Evolutionary conservation across 2,329 filamentous ascomycete genomes (phyloP).

Genomic region (Penicillium sp.): DNA sequence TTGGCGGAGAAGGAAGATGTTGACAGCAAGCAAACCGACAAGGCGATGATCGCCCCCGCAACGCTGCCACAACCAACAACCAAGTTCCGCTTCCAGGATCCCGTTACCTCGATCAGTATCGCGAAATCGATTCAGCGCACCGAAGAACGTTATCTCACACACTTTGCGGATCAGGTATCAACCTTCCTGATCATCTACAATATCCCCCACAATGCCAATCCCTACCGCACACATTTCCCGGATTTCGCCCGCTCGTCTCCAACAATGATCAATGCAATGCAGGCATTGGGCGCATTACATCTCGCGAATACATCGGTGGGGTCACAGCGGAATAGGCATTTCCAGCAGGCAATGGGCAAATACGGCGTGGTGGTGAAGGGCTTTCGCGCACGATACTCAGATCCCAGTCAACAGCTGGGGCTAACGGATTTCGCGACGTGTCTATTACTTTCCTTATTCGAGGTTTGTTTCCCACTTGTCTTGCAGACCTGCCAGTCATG

Average conservation of each 20-base stretch:
- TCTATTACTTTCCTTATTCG: constrained; percentile 36
- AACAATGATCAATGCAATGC: constrained; percentile 41
- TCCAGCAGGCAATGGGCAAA: constrained; percentile 41
- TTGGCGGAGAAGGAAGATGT: constrained; percentile 12
- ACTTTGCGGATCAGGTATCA: constrained; percentile 38
- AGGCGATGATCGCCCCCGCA: constrained; percentile 28
- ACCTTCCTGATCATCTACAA: constrained; percentile 40
- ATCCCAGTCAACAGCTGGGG: constrained; percentile 26
- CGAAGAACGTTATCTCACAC: constrained; percentile 37
- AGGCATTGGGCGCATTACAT: constrained; percentile 43
- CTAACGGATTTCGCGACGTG: constrained; percentile 38
- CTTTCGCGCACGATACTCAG: constrained; percentile 30
- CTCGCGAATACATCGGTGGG: constrained; percentile 41
- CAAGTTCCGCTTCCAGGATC: constrained; percentile 31
- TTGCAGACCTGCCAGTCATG: not conserved
- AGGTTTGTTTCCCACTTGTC: constrained; percentile 24
- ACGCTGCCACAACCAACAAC: constrained; percentile 20
- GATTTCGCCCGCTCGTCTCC: constrained; percentile 35
- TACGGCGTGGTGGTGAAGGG: constrained; percentile 41
- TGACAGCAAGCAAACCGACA: constrained; percentile 10
- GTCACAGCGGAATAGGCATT: constrained; percentile 34
- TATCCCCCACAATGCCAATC: constrained; percentile 38
- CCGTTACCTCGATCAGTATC: constrained; percentile 21
- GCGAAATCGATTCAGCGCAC: constrained; percentile 24
- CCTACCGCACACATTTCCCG: constrained; percentile 37